Evolutionary conservation across 352 stramenopile genomes (phyloP).

Genomic region (Globisporangium nunn): DNA sequence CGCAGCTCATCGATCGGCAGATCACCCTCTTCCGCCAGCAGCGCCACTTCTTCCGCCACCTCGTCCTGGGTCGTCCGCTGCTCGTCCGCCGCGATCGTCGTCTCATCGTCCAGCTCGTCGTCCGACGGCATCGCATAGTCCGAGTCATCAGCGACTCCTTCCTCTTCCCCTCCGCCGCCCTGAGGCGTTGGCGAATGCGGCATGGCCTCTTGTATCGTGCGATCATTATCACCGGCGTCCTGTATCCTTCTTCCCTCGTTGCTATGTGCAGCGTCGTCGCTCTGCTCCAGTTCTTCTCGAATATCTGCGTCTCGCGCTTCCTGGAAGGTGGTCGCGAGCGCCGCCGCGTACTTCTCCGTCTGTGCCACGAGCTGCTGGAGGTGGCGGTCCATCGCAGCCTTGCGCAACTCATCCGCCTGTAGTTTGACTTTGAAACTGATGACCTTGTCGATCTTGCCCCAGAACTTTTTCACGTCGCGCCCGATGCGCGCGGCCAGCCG

Average conservation of each 20-base stretch:
- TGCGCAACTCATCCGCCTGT: slow-evolving; percentile 75
- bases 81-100: slow-evolving; percentile 85
- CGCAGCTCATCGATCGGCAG: slow-evolving; percentile 88
- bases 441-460: slow-evolving; percentile 97
- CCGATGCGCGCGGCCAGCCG: slow-evolving; percentile 74
- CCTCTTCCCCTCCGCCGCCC: slow-evolving; percentile 6
- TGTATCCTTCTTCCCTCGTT: slow-evolving; percentile 1
- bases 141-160: slow-evolving; percentile 24
- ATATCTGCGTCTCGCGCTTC: slow-evolving; percentile 4
- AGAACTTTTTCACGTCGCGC: slow-evolving; percentile 91
- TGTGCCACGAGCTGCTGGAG: slow-evolving; percentile 93
- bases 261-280: too few relatives aligned
- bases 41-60: slow-evolving; percentile 73
- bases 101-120: slow-evolving; percentile 79
- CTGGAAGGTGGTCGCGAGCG: slow-evolving; percentile 64
- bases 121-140: slow-evolving; percentile 22
- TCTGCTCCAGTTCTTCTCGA: not conserved
- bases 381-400: slow-evolving; percentile 94
- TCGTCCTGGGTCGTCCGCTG: slow-evolving; percentile 20
- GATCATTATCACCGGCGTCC: slow-evolving; percentile 9
- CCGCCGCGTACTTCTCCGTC: slow-evolving; percentile 94
- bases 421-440: slow-evolving; percentile 97
- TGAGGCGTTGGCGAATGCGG: too few relatives aligned
- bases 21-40: slow-evolving; percentile 86
- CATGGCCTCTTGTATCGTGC: not conserved